Base-by-base conservation (phyloP, 257 asterid species). In the Scutellaria minor region DNA sequence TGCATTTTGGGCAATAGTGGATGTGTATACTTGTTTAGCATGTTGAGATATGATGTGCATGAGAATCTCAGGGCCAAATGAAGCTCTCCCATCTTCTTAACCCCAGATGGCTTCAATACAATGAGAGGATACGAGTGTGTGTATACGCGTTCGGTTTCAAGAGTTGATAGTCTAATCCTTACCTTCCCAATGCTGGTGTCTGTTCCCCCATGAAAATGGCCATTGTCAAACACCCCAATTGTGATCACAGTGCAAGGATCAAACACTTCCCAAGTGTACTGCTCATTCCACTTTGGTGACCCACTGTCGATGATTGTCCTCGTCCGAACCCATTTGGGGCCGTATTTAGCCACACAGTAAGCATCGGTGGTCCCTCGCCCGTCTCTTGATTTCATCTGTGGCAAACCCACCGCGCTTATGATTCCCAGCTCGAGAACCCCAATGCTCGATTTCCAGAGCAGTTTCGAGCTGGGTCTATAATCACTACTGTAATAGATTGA, bases 1-100 rank as follows among this genome's bases (percentile, higher is more conserved):
- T 91, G 97, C 97, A 91, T 89, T 71, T 91, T 91, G 20, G 97
- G 97, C 22, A 91, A 80, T 60, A 91, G 58, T 0, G 97, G 95
- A 20, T 78, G 82, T 0, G 84, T 46, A 12, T 89, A 91, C 81
- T 86, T 89, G 11, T 84, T 63, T 9, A 91, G 70, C 97, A 91
- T 85, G 15, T 85, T 91, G 54, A 85, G 2, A 55, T 91, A 91
- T 1, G 96, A 89, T 1, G 85, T 78, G 74, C 96, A 89, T 0
- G 96, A 87, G 61, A 83, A 91, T 47, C 97, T 84, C 68, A 91
- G 88, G 6, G 95, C 95, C 56, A 91, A 69, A n/a, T 91, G 96
- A 15, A 91, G 80, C 68, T 91, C 97, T 0, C 97, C 97, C 83
- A 70, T 91, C 68, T 91, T 91, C 69, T 89, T 86, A 68, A 89